Evolutionary conservation across 306 rosid species (phyloP), one percentile per base, ranked within the genome.

Genomic region (Purshia tridentata): DNA sequence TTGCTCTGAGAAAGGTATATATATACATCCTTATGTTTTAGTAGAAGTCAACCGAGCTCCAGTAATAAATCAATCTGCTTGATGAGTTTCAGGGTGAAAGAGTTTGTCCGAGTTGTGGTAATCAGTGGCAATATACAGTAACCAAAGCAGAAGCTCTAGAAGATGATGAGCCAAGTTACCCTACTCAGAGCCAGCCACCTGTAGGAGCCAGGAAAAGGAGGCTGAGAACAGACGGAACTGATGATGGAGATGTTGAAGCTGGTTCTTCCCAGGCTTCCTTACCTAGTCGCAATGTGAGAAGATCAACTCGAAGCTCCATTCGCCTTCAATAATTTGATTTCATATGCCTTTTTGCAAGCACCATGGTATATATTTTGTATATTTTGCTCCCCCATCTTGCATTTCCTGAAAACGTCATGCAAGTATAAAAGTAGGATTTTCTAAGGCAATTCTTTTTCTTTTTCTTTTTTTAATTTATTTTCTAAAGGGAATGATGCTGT

Each of bases 91-190:
- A 93, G 97, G 86, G 56, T 55, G 84, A 65, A 69, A 82, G 84
- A 78, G 84, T 66, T 75, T 93, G 96, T 78, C 89, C 96, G 57
- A 72, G 84, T 69, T 93, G 98, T 72, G 79, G 92, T 67, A 83
- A 86, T 69, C 76, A 67, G 10, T 87, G 97, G 97, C 77, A 74
- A 66, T 80, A 61, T 80, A 58, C 67, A 42, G 71, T 63, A 62
- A 79, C 95, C 53, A 84, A 82, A 78, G 78, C 67, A 29, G 92
- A 92, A 82, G 69, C 75, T 9, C 39, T 59, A 37, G 68, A 82
- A 48, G 79, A 83, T 67, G 84, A 77, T 10, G 82, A 80, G 65
- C 52, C 53, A 35, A 65, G 71, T 53, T 67, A 16, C 49, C 72
- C 78, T 40, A 45, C 80, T 39, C 86, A 67, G 65, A 86, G 69